Evolutionary conservation across 2,329 filamentous ascomycete species (phyloP), one percentile per base, ranked within the genome.

Genomic region (Ceratocystis albifundus): DNA sequence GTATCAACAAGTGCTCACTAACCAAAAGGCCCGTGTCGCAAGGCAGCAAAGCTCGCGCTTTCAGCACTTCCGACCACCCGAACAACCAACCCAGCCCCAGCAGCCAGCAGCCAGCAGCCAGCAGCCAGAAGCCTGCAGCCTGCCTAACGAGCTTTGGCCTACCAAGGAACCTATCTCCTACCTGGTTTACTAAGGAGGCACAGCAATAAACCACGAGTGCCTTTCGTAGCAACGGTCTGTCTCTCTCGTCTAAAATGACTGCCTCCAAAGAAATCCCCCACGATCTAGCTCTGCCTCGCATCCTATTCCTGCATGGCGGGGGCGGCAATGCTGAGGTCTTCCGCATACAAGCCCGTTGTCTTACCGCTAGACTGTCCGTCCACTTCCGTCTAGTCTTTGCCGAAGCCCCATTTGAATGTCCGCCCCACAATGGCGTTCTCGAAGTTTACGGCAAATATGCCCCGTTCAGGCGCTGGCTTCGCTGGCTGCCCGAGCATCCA

Each of bases 261-360:
- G 28, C 8, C 6, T 20, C 36, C 50, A 55, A 50, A 41, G 12
- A 65, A 22, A 22, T n/a, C 68, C 50, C 63, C 8, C 46, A 66
- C 3, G 62, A 68, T 25, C 65, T 68, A 7, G 48, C 61, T 5
- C 77, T 80, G 32, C 88, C 88, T 2, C 85, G 88, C 68, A 84
- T 92, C 70, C 85, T 92, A 70, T 91, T 88, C 75, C 84, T 92
- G n/a, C 88, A 92, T 74, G 88, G 88, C 73, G 88, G 88, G 71
- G 88, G 88, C 68, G 84, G 86, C 69, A 90, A 88, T 71, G 85
- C 81, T n/a, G 73, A 79, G 50, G 83, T 90, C 73, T 91, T 91
- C 77, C 77, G 80, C 68, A 74, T 81, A 10, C 88, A 92, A 76
- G 84, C 84, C 70, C 87, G 88, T 69, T 77, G 77, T 69, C 70